phyloP scores from a whole-genome alignment of 495 filamentous ascomycete species.

The Hyaloscypha finlandica region DNA sequence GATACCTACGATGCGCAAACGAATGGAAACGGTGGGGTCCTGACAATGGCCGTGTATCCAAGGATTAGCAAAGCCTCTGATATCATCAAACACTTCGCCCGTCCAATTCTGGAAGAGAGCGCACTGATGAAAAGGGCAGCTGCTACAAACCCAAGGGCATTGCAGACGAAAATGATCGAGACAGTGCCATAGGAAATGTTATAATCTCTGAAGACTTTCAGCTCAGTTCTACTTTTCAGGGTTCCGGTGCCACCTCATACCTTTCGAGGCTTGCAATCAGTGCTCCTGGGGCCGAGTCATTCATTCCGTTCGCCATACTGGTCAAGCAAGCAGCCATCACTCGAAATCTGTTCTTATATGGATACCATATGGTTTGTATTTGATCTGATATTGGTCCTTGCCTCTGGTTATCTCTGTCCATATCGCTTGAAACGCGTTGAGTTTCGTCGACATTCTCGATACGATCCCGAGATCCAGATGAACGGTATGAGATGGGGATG shows the following conservation, averaged over 20 bases:
- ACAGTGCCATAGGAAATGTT: slow-evolving; percentile 69
- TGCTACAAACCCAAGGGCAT: slow-evolving; percentile 73
- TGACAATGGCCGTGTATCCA: slow-evolving; percentile 64
- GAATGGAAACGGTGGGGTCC: slow-evolving; percentile 66
- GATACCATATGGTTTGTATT: slow-evolving; percentile 50
- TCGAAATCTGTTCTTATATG: slow-evolving; percentile 53
- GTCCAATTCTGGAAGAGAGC: slow-evolving; percentile 59
- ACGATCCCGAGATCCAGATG: background rate
- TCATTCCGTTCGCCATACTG: slow-evolving; percentile 57
- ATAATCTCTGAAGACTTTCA: slow-evolving; percentile 55
- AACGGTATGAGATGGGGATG: background rate
- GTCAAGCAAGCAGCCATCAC: slow-evolving; percentile 50
- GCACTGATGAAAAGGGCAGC: slow-evolving; percentile 65
- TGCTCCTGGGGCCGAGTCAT: slow-evolving; percentile 68
- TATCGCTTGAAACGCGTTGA: background rate
- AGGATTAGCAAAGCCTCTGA: slow-evolving; percentile 49
- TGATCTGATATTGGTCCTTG: slow-evolving; percentile 28
- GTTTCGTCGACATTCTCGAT: background rate
- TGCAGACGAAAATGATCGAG: slow-evolving; percentile 76
- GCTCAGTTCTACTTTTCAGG: background rate
- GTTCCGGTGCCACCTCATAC: slow-evolving; percentile 32
- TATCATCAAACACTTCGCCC: slow-evolving; percentile 60
- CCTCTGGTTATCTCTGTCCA: background rate
- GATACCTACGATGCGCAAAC: slow-evolving; percentile 46
- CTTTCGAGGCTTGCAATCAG: slow-evolving; percentile 69